Percentiles rank a stretch among this genome's conserved stretches.
Conservation (phyloP, 768 basidiomycete species). For the Amanita rubescens region DNA sequence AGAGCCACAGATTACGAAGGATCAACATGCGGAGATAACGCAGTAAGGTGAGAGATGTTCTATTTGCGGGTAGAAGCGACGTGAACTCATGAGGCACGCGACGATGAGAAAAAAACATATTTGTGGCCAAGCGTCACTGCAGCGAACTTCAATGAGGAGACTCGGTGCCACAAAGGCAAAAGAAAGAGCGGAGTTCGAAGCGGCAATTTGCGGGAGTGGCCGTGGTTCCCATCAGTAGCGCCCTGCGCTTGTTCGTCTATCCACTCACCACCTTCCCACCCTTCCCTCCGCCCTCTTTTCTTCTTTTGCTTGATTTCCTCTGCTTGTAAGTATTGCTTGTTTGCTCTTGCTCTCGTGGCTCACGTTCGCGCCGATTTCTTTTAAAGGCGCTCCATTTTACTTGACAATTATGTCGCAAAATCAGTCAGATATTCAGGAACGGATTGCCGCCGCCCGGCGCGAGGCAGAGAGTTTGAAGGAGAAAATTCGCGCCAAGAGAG, state of each 20-base stretch:
- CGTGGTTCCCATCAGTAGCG: slow-evolving; percentile 16
- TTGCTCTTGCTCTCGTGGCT: slow-evolving; percentile 3
- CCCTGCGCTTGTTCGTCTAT: slow-evolving; percentile 15
- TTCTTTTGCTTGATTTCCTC: slow-evolving; percentile 5
- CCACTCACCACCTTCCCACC: slow-evolving; percentile 20
- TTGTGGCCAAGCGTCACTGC: no score
- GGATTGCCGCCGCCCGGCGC: slow-evolving; percentile 92
- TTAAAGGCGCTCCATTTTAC: neutral
- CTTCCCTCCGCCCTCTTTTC: slow-evolving; percentile 9
- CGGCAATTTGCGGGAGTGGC: slow-evolving; percentile 18
- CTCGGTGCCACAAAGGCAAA: neutral
- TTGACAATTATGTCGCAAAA: slow-evolving; percentile 59
- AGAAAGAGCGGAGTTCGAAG: slow-evolving; percentile 6
- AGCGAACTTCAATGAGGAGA: neutral
- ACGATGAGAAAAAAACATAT: neutral
- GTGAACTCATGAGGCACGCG: neutral
- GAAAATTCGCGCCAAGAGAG: slow-evolving; percentile 94
- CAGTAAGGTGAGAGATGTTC: neutral
- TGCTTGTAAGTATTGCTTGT: slow-evolving; percentile 6
- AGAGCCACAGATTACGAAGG: neutral
- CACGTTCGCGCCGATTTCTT: neutral
- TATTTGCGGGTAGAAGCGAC: neutral
- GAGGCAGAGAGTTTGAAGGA: slow-evolving; percentile 98
- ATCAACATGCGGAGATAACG: neutral
- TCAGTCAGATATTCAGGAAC: slow-evolving; percentile 80